Evolutionary conservation across 2,329 filamentous ascomycete species (phyloP), one percentile per base, ranked within the genome.

Genomic region (Paraconiothyrium brasiliense): DNA sequence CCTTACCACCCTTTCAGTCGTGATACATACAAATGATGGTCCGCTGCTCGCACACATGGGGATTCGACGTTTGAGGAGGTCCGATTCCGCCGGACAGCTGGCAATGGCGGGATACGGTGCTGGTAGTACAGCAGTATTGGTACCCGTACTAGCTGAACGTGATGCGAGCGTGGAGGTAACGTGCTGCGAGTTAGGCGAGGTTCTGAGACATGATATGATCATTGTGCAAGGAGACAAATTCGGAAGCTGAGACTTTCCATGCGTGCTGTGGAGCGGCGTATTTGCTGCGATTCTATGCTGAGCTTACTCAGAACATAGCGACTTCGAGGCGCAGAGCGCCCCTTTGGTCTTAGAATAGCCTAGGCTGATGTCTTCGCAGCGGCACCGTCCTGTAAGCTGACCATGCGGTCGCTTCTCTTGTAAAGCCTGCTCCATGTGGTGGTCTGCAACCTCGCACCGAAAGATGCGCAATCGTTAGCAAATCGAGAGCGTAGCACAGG

Each of bases 191-290:
- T 24, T 41, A 51, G 39, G 46, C 37, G 46, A 50, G 27, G 30
- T 24, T 37, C 24, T 59, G 50, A 27, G 57, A 32, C 50, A 59
- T 32, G 57, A 43, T 55, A 35, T 30, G 34, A 14, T 51, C 24
- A 20, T 20, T 51, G 13, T 27, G 43, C 30, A 27, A 54, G 27
- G 43, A 22, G 43, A 46, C 2, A 11, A 20, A 8, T 6, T 43
- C 10, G 52, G 14, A 32, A 14, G 44, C 46, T 51, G 37, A 60
- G 58, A 57, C 52, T 60, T 60, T 56, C 44, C 44, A 60, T 60
- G 58, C 52, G 44, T 24, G 35, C 13, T 44, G 27, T 20, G 48
- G 1, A 22, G 48, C 48, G 27, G 30, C 27, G 46, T 3, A 11
- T 24, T 27, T 14, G 34, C 3, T 52, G 50, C 11, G 39, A n/a